Evolutionary conservation across 768 basidiomycete genomes (phyloP), one percentile per base, ranked within the genome.

Genomic region (Trametes cinnabarina): DNA sequence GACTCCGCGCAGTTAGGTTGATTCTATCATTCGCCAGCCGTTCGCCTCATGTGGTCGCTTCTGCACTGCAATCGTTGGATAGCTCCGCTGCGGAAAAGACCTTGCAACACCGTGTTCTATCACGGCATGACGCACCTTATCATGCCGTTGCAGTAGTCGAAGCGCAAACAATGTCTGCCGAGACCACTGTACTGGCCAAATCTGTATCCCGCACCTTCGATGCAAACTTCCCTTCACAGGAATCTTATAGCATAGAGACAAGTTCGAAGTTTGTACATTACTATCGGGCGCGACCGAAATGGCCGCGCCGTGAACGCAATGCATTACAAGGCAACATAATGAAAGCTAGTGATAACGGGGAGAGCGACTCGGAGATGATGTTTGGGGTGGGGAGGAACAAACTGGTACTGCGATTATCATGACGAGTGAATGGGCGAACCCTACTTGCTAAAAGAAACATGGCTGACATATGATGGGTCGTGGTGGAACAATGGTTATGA

Each of bases 301-400:
- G 25, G 54, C 54, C 46, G 54, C 53, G 46, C 46, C 54, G 2
- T 17, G 37, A 47, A 55, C 39, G 47, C 41, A 55, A 40, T 55
- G 43, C 30, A 46, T 51, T 50, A 48, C 52, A 50, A 28, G 28
- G 52, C 47, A 48, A 49, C 58, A 55, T 60, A 50, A 20, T 60
- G 46, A 60, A 49, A 55, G 58, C 58, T 52, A 60, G 41, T 47
- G 50, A 60, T 53, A 55, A 60, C 58, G 58, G 52, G 35, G 57
- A 58, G 49, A 58, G 50, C 57, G 57, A 57, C 55, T 51, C 48
- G 47, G 55, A 32, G 48, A 50, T 30, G 30, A 47, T 59, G 46
- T 53, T 52, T n/a, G n/a, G n/a, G n/a, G n/a, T n/a, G n/a, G 40
- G 30, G 51, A 47, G 41, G 19, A 52, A 25, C 26, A 28, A 49